Conservation (phyloP, 176 grass and related monocot genomes). For the Thinopyrum elongatum region DNA sequence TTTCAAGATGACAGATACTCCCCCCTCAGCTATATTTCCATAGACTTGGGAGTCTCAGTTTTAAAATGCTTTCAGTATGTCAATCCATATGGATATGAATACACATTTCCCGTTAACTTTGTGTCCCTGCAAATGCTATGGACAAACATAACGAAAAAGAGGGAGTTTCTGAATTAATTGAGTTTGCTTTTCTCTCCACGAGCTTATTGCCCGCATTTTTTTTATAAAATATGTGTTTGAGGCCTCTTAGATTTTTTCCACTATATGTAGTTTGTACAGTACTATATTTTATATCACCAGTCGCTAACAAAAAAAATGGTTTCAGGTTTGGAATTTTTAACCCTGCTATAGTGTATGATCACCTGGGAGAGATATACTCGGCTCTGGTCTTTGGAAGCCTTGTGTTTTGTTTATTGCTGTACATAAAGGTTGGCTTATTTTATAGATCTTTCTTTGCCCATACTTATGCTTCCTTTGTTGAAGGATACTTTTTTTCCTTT, state of each 20-base stretch:
- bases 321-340: slow-evolving; percentile 85
- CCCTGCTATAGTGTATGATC: slow-evolving; percentile 90
- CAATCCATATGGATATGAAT: too few relatives aligned
- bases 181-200: background rate
- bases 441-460: background rate
- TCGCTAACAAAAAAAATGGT: slow-evolving; percentile 19
- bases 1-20: background rate
- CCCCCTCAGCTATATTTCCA: too few relatives aligned
- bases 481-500: background rate
- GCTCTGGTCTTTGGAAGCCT: slow-evolving; percentile 92
- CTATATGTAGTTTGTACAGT: slow-evolving; percentile 2
- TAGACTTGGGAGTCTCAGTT: too few relatives aligned
- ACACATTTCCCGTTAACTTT: background rate
- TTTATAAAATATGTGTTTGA: background rate
- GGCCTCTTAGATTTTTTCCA: background rate
- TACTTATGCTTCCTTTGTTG: slow-evolving; percentile 16
- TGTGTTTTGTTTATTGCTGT: slow-evolving; percentile 90
- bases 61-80: too few relatives aligned
- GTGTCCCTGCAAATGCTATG: background rate
- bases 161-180: background rate
- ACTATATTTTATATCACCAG: background rate
- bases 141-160: background rate
- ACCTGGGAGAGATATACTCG: slow-evolving; percentile 93
- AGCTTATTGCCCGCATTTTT: background rate
- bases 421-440: slow-evolving; percentile 64